phyloP scores from a whole-genome alignment of 2,329 filamentous ascomycete genomes.

The Phyllosticta citriasiana region DNA sequence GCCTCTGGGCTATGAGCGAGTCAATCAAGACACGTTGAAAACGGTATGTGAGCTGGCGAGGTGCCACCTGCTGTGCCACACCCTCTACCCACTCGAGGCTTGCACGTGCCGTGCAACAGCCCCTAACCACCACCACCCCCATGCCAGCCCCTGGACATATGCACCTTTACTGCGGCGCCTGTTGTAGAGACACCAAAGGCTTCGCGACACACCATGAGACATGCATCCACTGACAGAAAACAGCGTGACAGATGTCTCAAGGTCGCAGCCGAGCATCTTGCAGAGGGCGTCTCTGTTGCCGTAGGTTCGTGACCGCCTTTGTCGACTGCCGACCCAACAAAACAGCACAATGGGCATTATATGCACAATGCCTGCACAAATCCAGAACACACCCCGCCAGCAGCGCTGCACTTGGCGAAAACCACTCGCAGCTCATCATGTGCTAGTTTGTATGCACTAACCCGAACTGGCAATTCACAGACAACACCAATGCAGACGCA shows the following conservation, averaged over 20 bases:
- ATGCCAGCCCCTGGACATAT: neutral
- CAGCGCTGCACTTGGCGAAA: neutral
- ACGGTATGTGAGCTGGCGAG: conserved; percentile 37
- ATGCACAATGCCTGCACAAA: neutral
- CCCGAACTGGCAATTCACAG: conserved; percentile 34
- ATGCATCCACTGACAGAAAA: conserved; percentile 22
- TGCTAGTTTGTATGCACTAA: neutral
- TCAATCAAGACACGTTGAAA: conserved; percentile 88
- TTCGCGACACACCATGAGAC: neutral
- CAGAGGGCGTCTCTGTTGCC: conserved; percentile 57
- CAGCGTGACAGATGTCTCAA: conserved; percentile 58
- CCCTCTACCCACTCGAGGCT: conserved; percentile 9
- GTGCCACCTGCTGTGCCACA: conserved; percentile 9
- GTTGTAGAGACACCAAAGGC: neutral
- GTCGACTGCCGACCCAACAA: neutral
- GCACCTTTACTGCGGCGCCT: neutral
- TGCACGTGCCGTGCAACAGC: conserved; percentile 16
- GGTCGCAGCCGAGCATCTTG: conserved; percentile 56
- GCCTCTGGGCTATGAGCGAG: conserved; percentile 67
- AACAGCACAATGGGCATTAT: neutral
- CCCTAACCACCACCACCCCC: neutral
- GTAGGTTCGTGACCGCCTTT: conserved; percentile 53
- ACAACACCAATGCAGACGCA: conserved; percentile 88
- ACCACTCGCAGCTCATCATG: neutral
- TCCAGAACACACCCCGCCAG: neutral